Base-by-base conservation (phyloP, 768 basidiomycete genomes). In the Antrodiella citrinella region DNA sequence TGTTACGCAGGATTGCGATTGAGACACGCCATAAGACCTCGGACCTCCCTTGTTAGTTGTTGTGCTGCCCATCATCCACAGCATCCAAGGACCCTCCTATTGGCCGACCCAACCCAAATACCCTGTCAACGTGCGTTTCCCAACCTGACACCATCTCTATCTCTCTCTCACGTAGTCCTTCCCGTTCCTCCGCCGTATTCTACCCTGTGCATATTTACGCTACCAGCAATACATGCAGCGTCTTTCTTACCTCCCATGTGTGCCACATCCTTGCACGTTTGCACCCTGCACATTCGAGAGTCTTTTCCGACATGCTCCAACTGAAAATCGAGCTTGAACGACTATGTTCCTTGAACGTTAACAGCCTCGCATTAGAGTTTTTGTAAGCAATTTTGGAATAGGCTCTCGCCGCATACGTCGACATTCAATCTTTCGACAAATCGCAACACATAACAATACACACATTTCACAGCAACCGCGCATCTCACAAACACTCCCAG, bases 11-110 rank as follows among this genome's bases (percentile, higher is more conserved):
- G 47, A 53, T 54, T 53, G 52, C 55, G 52, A 18, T 30, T 46
- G 53, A 44, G 50, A 52, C 43, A 52, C 55, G 55, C 53, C 55
- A 57, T 57, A 52, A 48, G 55, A 53, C 52, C 50, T 50, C 43
- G 43, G 21, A 18, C 18, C 30, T 18, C 39, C 42, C 20, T 1
- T 21, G 51, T 51, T 49, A 49, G 39, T 51, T 45, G 49, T 55
- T 49, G 39, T 47, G 51, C 48, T 47, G 19, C 26, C 47, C 45
- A 48, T 47, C 49, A 43, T 49, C 46, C 24, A 47, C 47, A 22
- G 26, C 51, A 51, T 47, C 54, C 42, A 25, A 25, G 47, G 41
- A 20, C 45, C 52, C 38, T 51, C 24, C 26, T 44, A 52, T 48
- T 35, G 30, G 30, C 15, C 30, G 7, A 15, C 30, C 30, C 30